phyloP scores from a whole-genome alignment of 1,284 basidiomycete species.

The Puccinia coronata region DNA sequence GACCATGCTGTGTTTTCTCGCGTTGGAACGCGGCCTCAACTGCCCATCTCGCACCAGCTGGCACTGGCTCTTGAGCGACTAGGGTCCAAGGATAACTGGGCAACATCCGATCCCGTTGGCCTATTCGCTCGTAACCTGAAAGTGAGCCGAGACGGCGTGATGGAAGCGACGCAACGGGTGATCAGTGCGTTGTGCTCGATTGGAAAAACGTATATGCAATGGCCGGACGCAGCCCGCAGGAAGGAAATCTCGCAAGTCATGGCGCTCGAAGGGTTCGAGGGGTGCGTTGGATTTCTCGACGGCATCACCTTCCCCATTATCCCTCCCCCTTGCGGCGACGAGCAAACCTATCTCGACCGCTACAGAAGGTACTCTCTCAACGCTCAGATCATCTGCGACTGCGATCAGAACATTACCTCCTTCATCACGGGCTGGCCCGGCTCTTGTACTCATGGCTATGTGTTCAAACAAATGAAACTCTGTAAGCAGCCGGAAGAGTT shows the following conservation, averaged over 20 bases:
- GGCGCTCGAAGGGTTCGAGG: neutral
- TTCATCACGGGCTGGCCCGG: constrained; percentile 15
- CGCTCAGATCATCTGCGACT: constrained; percentile 12
- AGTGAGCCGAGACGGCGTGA: neutral
- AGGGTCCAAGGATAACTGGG: neutral
- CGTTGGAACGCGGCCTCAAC: too few species aligned
- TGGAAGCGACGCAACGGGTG: neutral
- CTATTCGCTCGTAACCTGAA: neutral
- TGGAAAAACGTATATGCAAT: neutral
- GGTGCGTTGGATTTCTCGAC: neutral
- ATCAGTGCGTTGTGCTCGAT: neutral
- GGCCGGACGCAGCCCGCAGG: neutral
- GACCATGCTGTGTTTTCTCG: neutral
- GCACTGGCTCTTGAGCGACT: constrained; percentile 1
- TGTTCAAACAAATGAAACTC: neutral
- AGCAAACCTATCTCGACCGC: neutral
- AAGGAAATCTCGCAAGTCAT: neutral
- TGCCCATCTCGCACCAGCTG: constrained; percentile 2
- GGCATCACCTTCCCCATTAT: neutral
- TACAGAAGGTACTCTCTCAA: constrained; percentile 8
- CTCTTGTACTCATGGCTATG: neutral
- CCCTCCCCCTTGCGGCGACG: neutral
- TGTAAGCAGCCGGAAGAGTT: neutral
- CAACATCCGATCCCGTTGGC: neutral
- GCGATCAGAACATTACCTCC: neutral